Evolutionary conservation across 1,284 basidiomycete species (phyloP).

Genomic region (Mycosarcoma mackinlayi): DNA sequence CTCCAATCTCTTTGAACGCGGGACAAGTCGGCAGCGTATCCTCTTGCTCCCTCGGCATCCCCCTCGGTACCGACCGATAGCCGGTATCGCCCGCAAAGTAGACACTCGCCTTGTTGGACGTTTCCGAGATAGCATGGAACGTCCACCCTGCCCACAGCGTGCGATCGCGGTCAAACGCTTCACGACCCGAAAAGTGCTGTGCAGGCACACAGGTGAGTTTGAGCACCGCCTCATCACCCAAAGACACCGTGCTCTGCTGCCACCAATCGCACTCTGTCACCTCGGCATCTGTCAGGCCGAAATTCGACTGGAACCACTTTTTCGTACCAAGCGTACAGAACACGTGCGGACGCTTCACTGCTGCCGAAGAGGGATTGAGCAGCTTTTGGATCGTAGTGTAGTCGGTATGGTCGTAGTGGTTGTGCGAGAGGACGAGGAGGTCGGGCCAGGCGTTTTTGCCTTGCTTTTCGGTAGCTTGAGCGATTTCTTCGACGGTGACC

Average conservation of each 20-base stretch:
- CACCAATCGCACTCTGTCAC: constrained; percentile 62
- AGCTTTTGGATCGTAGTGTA: constrained; percentile 50
- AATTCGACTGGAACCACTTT: constrained; percentile 48
- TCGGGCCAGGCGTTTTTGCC: constrained; percentile 53
- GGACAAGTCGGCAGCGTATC: constrained; percentile 51
- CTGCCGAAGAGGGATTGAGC: constrained; percentile 17
- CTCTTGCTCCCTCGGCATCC: constrained; percentile 43
- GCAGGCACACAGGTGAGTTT: constrained; percentile 55
- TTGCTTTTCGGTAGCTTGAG: constrained; percentile 14
- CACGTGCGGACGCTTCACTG: constrained; percentile 46
- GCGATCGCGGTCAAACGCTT: constrained; percentile 39
- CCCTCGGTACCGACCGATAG: constrained; percentile 43
- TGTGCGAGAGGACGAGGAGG: constrained; percentile 53
- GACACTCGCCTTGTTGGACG: constrained; percentile 30
- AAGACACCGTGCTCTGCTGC: constrained; percentile 39
- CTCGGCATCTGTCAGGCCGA: constrained; percentile 30
- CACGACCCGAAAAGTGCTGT: constrained; percentile 54
- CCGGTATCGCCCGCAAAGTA: constrained; percentile 61
- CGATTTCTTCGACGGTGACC: constrained; percentile 48
- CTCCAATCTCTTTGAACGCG: constrained; percentile 60
- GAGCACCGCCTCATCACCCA: constrained; percentile 15
- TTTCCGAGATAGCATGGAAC: constrained; percentile 28
- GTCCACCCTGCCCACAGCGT: constrained; percentile 59
- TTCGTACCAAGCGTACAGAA: constrained; percentile 55
- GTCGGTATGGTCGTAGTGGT: constrained; percentile 62